Evolutionary conservation across 208 protist species (phyloP).

Genomic region (Acanthamoeba triangularis): DNA sequence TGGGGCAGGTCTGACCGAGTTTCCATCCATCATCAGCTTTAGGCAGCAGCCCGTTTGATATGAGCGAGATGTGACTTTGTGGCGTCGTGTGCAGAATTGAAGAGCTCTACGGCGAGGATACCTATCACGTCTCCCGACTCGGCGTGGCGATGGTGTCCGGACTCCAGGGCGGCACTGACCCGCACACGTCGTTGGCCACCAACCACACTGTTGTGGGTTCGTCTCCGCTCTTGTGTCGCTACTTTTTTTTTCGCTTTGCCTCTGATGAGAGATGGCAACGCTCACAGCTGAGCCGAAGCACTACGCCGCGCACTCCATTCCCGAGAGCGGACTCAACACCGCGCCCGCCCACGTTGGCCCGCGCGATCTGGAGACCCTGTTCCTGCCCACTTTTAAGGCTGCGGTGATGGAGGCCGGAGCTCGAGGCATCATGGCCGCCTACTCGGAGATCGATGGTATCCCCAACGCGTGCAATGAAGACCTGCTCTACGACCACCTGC

Average conservation of each 20-base stretch:
- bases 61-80: background rate
- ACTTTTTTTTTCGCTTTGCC: no score
- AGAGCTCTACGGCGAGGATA: slow-evolving; percentile 29
- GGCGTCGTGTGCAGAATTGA: background rate
- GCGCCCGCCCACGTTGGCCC: background rate
- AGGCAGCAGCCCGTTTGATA: no score
- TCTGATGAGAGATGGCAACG: no score
- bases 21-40: no score
- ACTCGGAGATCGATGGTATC: slow-evolving; percentile 10
- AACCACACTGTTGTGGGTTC: slow-evolving; percentile 8
- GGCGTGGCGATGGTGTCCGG: slow-evolving; percentile 9
- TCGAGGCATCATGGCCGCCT: slow-evolving; percentile 18
- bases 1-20: slow-evolving; percentile 34
- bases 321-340: slow-evolving; percentile 3
- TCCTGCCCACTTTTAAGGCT: slow-evolving; percentile 28
- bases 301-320: background rate
- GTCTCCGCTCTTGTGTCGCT: no score
- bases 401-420: slow-evolving; percentile 10
- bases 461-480: slow-evolving; percentile 18
- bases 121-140: background rate
- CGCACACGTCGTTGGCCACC: background rate
- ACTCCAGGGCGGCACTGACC: background rate
- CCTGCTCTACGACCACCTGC: background rate
- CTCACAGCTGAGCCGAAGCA: slow-evolving; percentile 13
- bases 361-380: background rate